phyloP scores from a whole-genome alignment of 345 rosid species.

The Eucalyptus polybractea region DNA sequence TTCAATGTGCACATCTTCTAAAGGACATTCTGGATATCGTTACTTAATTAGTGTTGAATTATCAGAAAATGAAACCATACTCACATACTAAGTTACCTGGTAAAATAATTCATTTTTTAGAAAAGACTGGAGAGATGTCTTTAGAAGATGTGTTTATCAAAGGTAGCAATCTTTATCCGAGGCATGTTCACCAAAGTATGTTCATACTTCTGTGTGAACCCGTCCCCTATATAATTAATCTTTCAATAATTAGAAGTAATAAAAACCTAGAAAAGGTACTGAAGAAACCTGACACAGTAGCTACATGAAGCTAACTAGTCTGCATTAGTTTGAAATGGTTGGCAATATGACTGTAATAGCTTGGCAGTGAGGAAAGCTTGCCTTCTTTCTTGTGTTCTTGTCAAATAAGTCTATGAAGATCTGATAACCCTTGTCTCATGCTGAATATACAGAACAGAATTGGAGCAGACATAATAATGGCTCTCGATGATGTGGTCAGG shows the following conservation, averaged over 20 bases:
- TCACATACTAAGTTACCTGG: not conserved
- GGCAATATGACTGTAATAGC: not conserved
- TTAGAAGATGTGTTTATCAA: not conserved
- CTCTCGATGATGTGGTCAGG: constrained; percentile 79
- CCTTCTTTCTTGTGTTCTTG: not conserved
- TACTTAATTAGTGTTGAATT: not conserved
- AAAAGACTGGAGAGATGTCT: not conserved
- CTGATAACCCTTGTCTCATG: not conserved
- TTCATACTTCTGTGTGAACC: not conserved
- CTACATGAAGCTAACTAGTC: not conserved
- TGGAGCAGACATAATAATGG: constrained; percentile 89
- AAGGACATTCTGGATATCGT: not conserved
- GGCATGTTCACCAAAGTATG: not conserved
- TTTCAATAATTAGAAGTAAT: not conserved
- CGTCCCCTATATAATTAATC: not conserved
- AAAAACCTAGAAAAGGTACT: not conserved
- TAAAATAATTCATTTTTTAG: not conserved
- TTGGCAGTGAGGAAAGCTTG: not conserved
- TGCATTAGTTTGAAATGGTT: not conserved
- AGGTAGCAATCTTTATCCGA: not conserved
- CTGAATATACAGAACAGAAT: constrained; percentile 51
- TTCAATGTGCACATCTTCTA: not conserved
- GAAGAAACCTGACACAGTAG: not conserved
- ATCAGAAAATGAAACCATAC: not conserved
- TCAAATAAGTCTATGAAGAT: not conserved